phyloP scores from a whole-genome alignment of 148 eudicot species.

The Cornus florida region DNA sequence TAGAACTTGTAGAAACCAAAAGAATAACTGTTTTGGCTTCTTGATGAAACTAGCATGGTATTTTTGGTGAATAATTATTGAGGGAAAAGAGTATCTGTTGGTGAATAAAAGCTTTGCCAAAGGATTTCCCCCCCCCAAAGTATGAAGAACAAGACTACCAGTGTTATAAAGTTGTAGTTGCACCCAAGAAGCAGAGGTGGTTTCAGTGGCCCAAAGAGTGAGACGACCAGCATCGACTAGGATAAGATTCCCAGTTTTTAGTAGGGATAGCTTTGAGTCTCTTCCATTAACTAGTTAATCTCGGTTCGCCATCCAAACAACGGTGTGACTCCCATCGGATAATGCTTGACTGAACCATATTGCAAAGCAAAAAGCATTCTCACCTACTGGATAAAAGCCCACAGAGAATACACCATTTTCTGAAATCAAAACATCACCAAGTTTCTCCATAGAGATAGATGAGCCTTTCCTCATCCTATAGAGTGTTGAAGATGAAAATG shows the following conservation, averaged over 20 bases:
- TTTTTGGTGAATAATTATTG: slow-evolving; percentile 22
- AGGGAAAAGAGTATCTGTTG: slow-evolving; percentile 39
- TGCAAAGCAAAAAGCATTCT: slow-evolving; percentile 36
- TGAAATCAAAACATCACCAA: slow-evolving; percentile 27
- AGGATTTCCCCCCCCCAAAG: not conserved
- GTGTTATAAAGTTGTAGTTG: not conserved
- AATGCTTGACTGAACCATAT: slow-evolving; percentile 36
- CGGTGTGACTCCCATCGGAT: slow-evolving; percentile 6
- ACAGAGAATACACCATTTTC: slow-evolving; percentile 35
- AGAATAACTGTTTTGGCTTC: slow-evolving; percentile 13
- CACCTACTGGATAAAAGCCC: slow-evolving; percentile 30
- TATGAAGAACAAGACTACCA: not conserved
- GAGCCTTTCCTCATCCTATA: not conserved
- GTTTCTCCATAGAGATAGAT: slow-evolving; percentile 28
- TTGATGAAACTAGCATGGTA: slow-evolving; percentile 18
- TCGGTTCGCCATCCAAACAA: slow-evolving; percentile 44
- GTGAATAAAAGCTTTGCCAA: slow-evolving; percentile 11
- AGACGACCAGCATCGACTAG: slow-evolving; percentile 35
- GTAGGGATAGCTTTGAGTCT: slow-evolving; percentile 29
- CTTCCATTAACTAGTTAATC: slow-evolving; percentile 33
- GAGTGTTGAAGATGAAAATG: not conserved
- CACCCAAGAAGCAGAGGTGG: not conserved
- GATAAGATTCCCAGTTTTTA: slow-evolving; percentile 27
- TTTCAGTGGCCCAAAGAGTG: slow-evolving; percentile 25
- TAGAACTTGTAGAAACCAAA: slow-evolving; percentile 26